These are phyloP conservation scores for Thoreauomyces humboldtii DNA, from an alignment of 192 early-diverging fungal genomes.

Conservation along the genomic window DNA sequence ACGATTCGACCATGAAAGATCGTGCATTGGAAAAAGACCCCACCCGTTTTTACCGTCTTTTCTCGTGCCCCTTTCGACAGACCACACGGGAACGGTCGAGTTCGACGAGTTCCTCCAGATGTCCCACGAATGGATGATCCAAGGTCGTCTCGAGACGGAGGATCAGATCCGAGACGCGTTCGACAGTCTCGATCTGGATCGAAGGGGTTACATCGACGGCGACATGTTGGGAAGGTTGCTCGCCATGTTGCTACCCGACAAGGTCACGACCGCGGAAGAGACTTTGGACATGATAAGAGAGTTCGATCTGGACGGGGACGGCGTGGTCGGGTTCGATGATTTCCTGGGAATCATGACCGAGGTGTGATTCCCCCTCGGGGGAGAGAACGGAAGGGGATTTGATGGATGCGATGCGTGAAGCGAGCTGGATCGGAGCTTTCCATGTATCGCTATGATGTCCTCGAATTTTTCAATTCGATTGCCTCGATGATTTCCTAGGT, in stretches of 20 bases:
- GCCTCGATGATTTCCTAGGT: too few relatives aligned
- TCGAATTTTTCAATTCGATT: too few relatives aligned
- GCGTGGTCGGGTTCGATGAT: constrained; percentile 39
- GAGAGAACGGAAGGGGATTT: too few relatives aligned
- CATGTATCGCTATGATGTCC: too few relatives aligned
- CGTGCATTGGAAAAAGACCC: too few relatives aligned
- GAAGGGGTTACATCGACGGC: constrained; percentile 36
- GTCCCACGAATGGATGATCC: constrained; percentile 23
- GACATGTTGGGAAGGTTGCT: constrained; percentile 31
- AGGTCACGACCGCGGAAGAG: constrained; percentile 24
- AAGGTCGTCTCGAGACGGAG: constrained; percentile 24
- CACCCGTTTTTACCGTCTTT: too few relatives aligned
- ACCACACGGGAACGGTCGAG: constrained; percentile 30
- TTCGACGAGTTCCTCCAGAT: constrained; percentile 48
- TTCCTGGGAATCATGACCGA: constrained; percentile 27
- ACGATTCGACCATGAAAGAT: too few relatives aligned
- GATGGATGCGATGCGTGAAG: too few relatives aligned
- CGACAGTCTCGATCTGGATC: constrained; percentile 39
- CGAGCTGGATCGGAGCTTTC: too few relatives aligned
- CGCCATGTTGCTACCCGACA: not conserved
- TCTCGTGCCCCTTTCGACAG: not conserved
- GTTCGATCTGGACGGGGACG: constrained; percentile 43
- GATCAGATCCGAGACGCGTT: constrained; percentile 42
- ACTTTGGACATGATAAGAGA: constrained; percentile 40
- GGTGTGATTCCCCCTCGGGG: not conserved